These are phyloP conservation scores for Blastocystis sp. DNA, from an alignment of 352 stramenopile species.

Conservation along the genomic window DNA sequence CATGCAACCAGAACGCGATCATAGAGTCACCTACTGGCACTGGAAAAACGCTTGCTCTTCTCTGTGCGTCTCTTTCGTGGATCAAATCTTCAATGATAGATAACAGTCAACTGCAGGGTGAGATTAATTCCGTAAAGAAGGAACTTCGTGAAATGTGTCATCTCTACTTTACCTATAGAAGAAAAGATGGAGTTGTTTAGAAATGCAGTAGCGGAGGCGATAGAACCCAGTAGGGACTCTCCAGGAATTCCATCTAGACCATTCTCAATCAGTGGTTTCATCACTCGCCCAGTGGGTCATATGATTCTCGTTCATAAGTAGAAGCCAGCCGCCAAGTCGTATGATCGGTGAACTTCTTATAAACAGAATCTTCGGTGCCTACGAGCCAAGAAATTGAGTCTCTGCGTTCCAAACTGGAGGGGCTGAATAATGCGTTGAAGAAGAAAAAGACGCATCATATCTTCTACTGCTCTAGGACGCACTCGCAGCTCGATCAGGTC, in stretches of 20 bases:
- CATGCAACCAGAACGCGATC: conserved; percentile 79
- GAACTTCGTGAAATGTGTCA: neutral
- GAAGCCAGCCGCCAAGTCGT: too few relatives aligned
- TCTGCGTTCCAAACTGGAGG: neutral
- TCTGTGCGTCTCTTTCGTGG: conserved; percentile 80
- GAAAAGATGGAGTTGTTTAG: neutral
- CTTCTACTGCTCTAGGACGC: conserved; percentile 82
- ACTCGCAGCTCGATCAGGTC: conserved; percentile 84
- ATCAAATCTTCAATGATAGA: conserved; percentile 52
- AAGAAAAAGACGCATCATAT: conserved; percentile 66
- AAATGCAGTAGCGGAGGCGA: neutral
- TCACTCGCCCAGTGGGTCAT: too few relatives aligned
- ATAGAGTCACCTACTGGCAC: conserved; percentile 87
- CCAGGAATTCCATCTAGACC: neutral
- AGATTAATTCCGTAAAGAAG: neutral
- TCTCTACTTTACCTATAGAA: neutral
- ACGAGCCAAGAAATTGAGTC: conserved; percentile 65
- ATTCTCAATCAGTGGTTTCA: too few relatives aligned
- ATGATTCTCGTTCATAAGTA: too few relatives aligned
- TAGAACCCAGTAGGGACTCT: neutral
- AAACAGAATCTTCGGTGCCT: neutral
- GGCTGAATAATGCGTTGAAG: neutral
- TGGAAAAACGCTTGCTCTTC: conserved; percentile 82
- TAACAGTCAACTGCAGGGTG: neutral
- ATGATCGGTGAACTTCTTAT: too few relatives aligned